phyloP scores from a whole-genome alignment of 352 stramenopile species.

The Globisporangium acanthophoron region DNA sequence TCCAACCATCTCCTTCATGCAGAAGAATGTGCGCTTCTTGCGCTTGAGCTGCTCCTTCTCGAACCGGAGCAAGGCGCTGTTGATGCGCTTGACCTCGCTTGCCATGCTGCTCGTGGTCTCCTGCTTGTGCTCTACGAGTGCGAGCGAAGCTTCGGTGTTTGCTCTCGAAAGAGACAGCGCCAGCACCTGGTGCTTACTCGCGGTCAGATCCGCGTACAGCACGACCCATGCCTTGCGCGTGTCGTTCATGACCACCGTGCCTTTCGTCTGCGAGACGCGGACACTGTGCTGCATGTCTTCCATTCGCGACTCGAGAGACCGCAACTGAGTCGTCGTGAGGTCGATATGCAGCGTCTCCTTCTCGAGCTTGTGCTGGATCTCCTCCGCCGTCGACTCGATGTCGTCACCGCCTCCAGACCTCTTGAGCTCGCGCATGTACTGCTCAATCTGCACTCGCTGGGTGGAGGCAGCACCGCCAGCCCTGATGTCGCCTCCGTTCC shows the following conservation, averaged over 20 bases:
- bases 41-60: conserved; percentile 34
- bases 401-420: background rate
- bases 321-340: conserved; percentile 17
- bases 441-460: conserved; percentile 4
- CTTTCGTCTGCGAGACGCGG: conserved; percentile 24
- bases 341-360: conserved; percentile 23
- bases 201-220: conserved; percentile 21
- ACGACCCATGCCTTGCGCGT: conserved; percentile 23
- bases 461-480: background rate
- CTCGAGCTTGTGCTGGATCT: conserved; percentile 11
- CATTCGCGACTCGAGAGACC: conserved; percentile 21
- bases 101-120: conserved; percentile 4
- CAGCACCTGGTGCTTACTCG: conserved; percentile 16
- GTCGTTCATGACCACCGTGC: conserved; percentile 35
- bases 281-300: conserved; percentile 25
- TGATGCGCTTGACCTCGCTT: conserved; percentile 18
- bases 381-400: background rate
- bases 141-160: conserved; percentile 10
- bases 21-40: conserved; percentile 21
- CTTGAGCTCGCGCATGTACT: background rate
- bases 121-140: conserved; percentile 10
- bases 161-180: conserved; percentile 10
- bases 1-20: conserved; percentile 23
- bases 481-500: background rate
- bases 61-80: conserved; percentile 15